These are phyloP conservation scores for Ustilago curta DNA, from an alignment of 1,284 basidiomycete genomes.

Conservation along the genomic window DNA sequence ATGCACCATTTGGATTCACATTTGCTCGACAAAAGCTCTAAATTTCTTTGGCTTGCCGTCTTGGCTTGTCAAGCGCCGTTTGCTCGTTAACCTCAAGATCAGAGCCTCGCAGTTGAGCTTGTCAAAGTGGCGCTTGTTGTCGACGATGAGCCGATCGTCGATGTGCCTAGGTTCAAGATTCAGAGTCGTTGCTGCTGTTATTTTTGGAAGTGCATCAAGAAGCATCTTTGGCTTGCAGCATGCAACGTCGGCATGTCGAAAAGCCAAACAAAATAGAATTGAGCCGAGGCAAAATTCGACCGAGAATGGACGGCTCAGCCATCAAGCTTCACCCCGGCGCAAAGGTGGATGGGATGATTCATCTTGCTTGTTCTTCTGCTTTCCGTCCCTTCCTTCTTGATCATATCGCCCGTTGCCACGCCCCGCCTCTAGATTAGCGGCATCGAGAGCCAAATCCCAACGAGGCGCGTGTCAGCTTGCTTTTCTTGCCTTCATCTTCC, in stretches of 20 bases:
- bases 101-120: too few species aligned
- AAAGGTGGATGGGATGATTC: too few species aligned
- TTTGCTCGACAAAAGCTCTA: too few species aligned
- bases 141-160: too few species aligned
- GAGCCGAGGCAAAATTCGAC: slow-evolving; percentile 19
- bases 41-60: not conserved
- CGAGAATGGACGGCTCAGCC: not conserved
- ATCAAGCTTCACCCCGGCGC: too few species aligned
- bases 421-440: not conserved
- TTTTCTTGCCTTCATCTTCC: slow-evolving; percentile 2
- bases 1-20: too few species aligned
- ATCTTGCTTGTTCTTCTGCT: not conserved
- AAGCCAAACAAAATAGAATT: not conserved
- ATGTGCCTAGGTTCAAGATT: too few species aligned
- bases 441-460: too few species aligned
- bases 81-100: not conserved
- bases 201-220: not conserved
- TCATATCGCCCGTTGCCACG: not conserved
- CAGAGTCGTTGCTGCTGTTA: too few species aligned
- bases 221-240: not conserved
- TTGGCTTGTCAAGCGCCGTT: not conserved
- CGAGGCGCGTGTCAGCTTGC: not conserved
- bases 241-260: not conserved
- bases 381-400: not conserved
- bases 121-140: too few species aligned